Evolutionary conservation across 345 rosid genomes (phyloP), one percentile per base, ranked within the genome.

Genomic region (Citrus australasica): DNA sequence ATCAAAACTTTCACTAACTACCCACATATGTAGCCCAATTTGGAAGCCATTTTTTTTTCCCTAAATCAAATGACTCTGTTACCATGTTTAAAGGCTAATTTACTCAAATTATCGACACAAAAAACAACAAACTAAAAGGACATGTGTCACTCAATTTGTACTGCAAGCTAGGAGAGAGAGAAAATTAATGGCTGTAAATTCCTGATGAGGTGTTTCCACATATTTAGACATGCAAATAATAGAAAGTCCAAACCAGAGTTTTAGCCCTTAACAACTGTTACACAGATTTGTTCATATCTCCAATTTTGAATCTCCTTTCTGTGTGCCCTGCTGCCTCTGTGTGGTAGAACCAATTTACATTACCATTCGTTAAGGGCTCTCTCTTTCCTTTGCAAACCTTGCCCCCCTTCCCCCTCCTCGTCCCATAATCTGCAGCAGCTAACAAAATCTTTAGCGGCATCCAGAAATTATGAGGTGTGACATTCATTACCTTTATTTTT

Each of bases 111-210:
- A 60, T 62, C 66, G 16, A 28, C 27, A 13, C 27, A 62, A 28
- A 19, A 14, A 4, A 37, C 53, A n/a, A 38, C 71, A 7, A 35
- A 67, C 27, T 8, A 68, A 38, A 6, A 65, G 69, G 25, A 65
- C 69, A 33, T 11, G 71, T 68, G 30, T 67, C 27, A 0, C 24
- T 7, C 3, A n/a, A 25, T n/a, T n/a, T 24, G 55, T 13, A 5
- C 8, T 11, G 51, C 55, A 68, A 68, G 9, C 30, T 68, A 48
- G 30, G 22, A 68, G 40, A 10, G 24, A 38, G 42, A 8, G 14
- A 66, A 68, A 55, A 60, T 48, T 77, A 53, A 77, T 73, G 81
- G 84, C 53, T 76, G 64, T 53, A 66, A 76, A 53, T 76, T 58
- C 48, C 9, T 75, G 61, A 65, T 48, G 53, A 33, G 58, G 42